Conservation (phyloP, 192 early-diverging fungal genomes). For the Coemansia sp. region DNA sequence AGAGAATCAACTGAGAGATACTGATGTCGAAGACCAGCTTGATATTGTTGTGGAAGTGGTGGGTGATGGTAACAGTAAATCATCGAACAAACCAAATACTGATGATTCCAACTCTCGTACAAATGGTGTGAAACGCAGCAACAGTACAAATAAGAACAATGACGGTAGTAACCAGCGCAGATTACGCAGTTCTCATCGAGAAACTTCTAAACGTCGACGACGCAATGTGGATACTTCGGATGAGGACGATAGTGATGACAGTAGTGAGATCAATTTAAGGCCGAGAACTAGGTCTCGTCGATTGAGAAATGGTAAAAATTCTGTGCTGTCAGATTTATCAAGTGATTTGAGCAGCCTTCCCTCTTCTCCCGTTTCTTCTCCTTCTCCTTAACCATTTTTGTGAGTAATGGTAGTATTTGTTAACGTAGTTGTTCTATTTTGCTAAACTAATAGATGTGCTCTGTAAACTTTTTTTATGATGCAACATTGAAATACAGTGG, state of each 20-base stretch:
- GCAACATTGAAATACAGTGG: no score
- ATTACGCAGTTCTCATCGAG: background rate
- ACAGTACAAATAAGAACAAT: background rate
- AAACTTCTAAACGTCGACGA: slow-evolving; percentile 16
- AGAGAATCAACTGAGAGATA: background rate
- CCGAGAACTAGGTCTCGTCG: background rate
- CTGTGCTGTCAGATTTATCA: background rate
- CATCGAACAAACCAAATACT: background rate
- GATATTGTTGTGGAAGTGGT: background rate
- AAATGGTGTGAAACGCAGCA: slow-evolving; percentile 3
- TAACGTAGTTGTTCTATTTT: background rate
- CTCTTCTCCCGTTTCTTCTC: slow-evolving; percentile 4
- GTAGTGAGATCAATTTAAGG: background rate
- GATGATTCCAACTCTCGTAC: background rate
- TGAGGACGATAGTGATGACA: slow-evolving; percentile 12
- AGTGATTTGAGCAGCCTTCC: slow-evolving; percentile 7
- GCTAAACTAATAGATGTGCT: background rate
- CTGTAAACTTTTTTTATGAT: no score
- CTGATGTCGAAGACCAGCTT: background rate
- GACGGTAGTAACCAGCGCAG: background rate
- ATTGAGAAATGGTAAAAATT: background rate
- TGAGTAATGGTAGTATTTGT: background rate
- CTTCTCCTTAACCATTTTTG: slow-evolving; percentile 1
- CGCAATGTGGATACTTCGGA: slow-evolving; percentile 33
- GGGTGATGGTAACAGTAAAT: background rate